Evolutionary conservation across 2,329 filamentous ascomycete species (phyloP), one percentile per base, ranked within the genome.

Genomic region (Lecanicillium sp.): DNA sequence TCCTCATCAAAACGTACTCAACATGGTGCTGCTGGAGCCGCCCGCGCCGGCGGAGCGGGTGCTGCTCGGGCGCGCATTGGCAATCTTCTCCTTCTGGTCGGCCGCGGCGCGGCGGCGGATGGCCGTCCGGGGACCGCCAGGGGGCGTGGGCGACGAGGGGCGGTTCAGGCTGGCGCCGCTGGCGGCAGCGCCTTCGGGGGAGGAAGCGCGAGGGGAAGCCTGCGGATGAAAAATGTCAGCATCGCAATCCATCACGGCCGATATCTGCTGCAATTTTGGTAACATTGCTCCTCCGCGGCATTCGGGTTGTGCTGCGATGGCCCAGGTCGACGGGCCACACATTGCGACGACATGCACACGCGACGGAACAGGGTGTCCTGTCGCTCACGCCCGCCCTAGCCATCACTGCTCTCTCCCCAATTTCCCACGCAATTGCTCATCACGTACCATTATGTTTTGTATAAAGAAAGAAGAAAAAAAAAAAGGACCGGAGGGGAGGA

Each of bases 1-100:
- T 7, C 26, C 19, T 27, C 11, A 37, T 27, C 23, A 35, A 12
- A 39, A 81, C 86, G 58, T 85, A 89, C 90, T 91, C 75, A 98
- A 78, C 93, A 98, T 98, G 45, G 93, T 98, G 74, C 89, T 95
- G 69, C 86, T 95, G 67, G 90, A 96, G 56, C 93, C 93, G 58
- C 93, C 93, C 15, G 93, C 93, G 59, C 93, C 93, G 27, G 93
- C 93, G 32, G 91, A 84, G 61, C 93, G 82, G 57, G 93, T 98
- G 74, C 87, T 95, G 67, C 84, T 87, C 43, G 93, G 93, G 59
- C 93, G 80, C 56, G 82, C 86, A 85, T 95, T 98, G 63, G 91
- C 90, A 60, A 91, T 82, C 73, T 94, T 93, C 73, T 97, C 93
- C 71, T 95, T 95, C 74, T 95, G 87, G 68, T 97, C 93, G 61